These are phyloP conservation scores for Thermomucor indicae-seudaticae DNA, from an alignment of 371 early-diverging fungal species.

Conservation along the genomic window DNA sequence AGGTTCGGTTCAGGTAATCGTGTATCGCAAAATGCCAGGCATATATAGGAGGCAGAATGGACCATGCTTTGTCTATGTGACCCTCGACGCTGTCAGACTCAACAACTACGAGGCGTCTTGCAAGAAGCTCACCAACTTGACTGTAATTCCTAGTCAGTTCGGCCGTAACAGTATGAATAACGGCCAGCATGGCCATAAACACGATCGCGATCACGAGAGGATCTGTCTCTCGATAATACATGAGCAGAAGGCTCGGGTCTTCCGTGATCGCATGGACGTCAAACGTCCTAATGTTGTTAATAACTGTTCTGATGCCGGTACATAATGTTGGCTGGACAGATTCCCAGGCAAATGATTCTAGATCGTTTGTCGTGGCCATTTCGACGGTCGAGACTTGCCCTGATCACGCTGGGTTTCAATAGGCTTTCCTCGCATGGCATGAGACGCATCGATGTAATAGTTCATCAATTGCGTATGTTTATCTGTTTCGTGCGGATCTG, in stretches of 20 bases:
- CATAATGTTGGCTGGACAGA: no score
- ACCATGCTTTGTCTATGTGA: conserved; percentile 70
- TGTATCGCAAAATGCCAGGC: conserved; percentile 52
- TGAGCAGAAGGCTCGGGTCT: conserved; percentile 10
- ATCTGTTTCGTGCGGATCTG: no score
- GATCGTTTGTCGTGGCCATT: no score
- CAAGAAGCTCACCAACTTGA: conserved; percentile 38
- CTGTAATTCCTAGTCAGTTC: conserved; percentile 40
- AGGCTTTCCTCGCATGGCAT: no score
- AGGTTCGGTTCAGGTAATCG: conserved; percentile 25
- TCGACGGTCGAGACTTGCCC: no score
- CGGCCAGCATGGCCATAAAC: conserved; percentile 6
- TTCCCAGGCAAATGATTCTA: no score
- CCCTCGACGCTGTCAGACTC: neutral
- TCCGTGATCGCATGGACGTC: no score
- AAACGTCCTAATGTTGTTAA: no score
- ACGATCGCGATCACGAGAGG: conserved; percentile 19
- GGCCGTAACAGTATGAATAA: conserved; percentile 24
- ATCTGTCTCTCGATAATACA: conserved; percentile 20
- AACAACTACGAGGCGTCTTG: neutral
- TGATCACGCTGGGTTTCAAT: no score
- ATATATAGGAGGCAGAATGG: conserved; percentile 64
- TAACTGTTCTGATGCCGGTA: no score
- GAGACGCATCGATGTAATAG: no score
- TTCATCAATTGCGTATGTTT: no score